Evolutionary conservation across 129 eudicot genomes (phyloP), one percentile per base, ranked within the genome.

Genomic region (Lactuca sativa): DNA sequence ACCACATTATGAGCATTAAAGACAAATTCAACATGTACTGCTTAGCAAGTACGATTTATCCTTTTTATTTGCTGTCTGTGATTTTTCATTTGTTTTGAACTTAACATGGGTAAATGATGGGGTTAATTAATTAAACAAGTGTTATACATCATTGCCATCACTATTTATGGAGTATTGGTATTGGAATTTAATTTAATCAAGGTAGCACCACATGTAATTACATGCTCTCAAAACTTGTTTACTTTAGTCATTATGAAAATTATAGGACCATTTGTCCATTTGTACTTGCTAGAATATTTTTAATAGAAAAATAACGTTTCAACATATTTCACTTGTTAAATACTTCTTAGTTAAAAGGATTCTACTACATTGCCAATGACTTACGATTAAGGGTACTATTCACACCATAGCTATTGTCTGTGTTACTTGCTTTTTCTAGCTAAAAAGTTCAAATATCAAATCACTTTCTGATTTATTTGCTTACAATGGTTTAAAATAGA

Each of bases 31-130:
- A 36, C 38, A 6, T 36, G 6, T 36, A 36, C 6, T 6, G 5
- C 2, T 6, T 36, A 36, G 30, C 30, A 25, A 25, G 30, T 25
- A 4, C 38, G 38, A 36, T 6, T 36, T 36, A 36, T 4, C 38
- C 4, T 8, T 8, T 44, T 9, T 10, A 34, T 56, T 33, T 33
- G 49, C 33, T 40, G 0, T 32, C 13, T 30, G 7, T n/a, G 38
- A 17, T 8, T 40, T 64, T 32, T 43, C 38, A 7, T 25, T 55
- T 73, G 51, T 74, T 74, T 66, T 74, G 67, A 66, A 60, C 59
- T 44, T 32, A 74, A 66, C 79, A 74, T 74, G 79, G 72, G 59
- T 56, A 74, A 74, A 74, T 74, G 72, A 74, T 74, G 72, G 16
- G 21, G 32, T 56, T 55, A 38, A 6, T 9, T 21, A 38, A 62